Evolutionary conservation across 495 filamentous ascomycete species (phyloP).

Genomic region (Pseudevernia furfuracea): DNA sequence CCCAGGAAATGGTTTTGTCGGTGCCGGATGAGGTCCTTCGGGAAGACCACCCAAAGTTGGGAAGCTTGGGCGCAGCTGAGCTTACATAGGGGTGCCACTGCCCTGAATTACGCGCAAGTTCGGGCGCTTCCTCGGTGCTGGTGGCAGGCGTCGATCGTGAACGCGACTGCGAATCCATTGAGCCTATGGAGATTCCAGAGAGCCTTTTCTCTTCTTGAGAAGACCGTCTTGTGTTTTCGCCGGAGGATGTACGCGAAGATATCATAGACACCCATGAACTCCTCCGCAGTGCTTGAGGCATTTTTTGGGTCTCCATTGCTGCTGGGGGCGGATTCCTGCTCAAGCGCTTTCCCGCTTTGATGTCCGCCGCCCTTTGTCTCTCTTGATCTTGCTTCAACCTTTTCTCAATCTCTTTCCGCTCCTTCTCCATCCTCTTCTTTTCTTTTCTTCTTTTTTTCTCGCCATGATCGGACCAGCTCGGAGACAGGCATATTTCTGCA

Average conservation of each 20-base stretch:
- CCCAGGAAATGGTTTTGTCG: slow-evolving; percentile 17
- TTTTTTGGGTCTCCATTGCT: slow-evolving; percentile 29
- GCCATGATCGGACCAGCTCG: slow-evolving; percentile 28
- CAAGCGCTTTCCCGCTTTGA: slow-evolving; percentile 22
- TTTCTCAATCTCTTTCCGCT: slow-evolving; percentile 23
- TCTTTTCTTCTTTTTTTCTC: slow-evolving; percentile 24
- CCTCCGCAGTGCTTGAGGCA: slow-evolving; percentile 25
- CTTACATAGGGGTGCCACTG: slow-evolving; percentile 21
- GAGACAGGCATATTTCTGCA: slow-evolving; percentile 26
- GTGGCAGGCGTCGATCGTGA: slow-evolving; percentile 22
- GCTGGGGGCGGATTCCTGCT: slow-evolving; percentile 28
- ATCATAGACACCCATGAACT: slow-evolving; percentile 24
- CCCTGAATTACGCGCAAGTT: neutral
- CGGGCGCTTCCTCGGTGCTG: slow-evolving; percentile 15
- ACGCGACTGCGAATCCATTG: slow-evolving; percentile 15
- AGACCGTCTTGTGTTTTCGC: slow-evolving; percentile 16
- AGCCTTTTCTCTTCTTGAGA: slow-evolving; percentile 23
- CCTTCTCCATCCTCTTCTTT: slow-evolving; percentile 24
- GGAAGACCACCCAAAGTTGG: slow-evolving; percentile 24
- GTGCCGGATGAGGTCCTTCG: slow-evolving; percentile 19
- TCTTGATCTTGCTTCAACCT: slow-evolving; percentile 24
- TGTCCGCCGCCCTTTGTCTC: slow-evolving; percentile 15
- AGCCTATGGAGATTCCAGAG: slow-evolving; percentile 22
- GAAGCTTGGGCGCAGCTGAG: slow-evolving; percentile 24
- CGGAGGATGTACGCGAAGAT: slow-evolving; percentile 20